These are phyloP conservation scores for Pichia rugopelliculosa DNA, from an alignment of 805 yeast species.

Conservation along the genomic window DNA sequence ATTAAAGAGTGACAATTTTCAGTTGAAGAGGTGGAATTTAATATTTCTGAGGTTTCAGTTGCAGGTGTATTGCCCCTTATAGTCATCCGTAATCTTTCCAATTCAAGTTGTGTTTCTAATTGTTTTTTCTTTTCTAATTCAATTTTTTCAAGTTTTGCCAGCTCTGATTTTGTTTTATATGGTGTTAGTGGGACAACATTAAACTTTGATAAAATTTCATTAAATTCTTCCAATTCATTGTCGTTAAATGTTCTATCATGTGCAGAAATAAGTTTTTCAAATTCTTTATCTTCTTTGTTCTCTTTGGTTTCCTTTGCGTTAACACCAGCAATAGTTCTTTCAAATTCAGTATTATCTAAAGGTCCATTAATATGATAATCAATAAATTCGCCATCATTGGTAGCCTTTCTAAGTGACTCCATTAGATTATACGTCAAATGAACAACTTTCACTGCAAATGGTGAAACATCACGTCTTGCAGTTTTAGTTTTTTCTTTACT, in stretches of 20 bases:
- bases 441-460: constrained; percentile 26
- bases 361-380: constrained; percentile 13
- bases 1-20: not conserved
- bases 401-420: constrained; percentile 18
- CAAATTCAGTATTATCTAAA: constrained; percentile 9
- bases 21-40: not conserved
- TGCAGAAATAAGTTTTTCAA: constrained; percentile 4
- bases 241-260: constrained; percentile 9
- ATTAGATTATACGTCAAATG: constrained; percentile 16
- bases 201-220: constrained; percentile 5
- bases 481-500: constrained; percentile 33
- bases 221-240: constrained; percentile 4
- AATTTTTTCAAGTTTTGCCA: not conserved
- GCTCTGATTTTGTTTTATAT: not conserved
- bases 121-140: not conserved
- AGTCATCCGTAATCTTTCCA: not conserved
- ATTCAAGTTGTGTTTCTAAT: not conserved
- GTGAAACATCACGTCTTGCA: constrained; percentile 42
- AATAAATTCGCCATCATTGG: constrained; percentile 19
- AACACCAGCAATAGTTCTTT: constrained; percentile 2
- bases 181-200: not conserved
- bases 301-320: constrained; percentile 12
- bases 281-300: constrained; percentile 13
- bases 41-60: not conserved
- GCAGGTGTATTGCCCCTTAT: not conserved